A percentile compares a stretch with the other conserved stretches of the same genome.
Evolutionary conservation across 169 alveolate genomes (phyloP).

Genomic region (Plasmodium sp.): DNA sequence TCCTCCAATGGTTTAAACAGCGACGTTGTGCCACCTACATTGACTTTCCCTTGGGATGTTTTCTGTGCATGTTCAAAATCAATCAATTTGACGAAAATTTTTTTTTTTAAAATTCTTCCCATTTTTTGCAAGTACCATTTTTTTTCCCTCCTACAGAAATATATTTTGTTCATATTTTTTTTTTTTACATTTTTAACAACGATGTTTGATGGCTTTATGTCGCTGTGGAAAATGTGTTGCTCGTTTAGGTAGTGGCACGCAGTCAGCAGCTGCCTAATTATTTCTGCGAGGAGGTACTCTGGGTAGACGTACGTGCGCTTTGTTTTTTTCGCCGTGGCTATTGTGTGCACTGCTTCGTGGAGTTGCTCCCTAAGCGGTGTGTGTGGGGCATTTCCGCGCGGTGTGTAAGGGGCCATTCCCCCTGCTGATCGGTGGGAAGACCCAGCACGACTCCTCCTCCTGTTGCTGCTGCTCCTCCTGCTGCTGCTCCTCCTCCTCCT

Average conservation of each 20-base stretch:
- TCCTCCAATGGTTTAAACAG: constrained; percentile 53
- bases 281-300: constrained; percentile 55
- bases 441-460: background rate
- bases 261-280: constrained; percentile 30
- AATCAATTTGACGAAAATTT: constrained; percentile 15
- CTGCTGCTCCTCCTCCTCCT: background rate
- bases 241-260: constrained; percentile 18
- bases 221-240: constrained; percentile 26
- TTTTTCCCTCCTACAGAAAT: constrained; percentile 8
- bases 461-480: background rate
- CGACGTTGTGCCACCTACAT: constrained; percentile 61
- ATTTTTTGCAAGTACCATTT: constrained; percentile 23
- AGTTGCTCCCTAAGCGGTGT: background rate
- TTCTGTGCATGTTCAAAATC: constrained; percentile 58
- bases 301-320: constrained; percentile 11
- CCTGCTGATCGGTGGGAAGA: background rate
- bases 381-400: background rate
- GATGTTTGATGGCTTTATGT: constrained; percentile 66
- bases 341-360: background rate
- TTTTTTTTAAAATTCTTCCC: constrained; percentile 23
- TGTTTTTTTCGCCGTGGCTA: background rate
- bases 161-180: constrained; percentile 30
- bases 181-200: constrained; percentile 30
- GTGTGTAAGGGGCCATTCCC: background rate
- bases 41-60: constrained; percentile 9